These are phyloP conservation scores for Capsicum chinense DNA, from an alignment of 257 asterid species.

Conservation along the genomic window DNA sequence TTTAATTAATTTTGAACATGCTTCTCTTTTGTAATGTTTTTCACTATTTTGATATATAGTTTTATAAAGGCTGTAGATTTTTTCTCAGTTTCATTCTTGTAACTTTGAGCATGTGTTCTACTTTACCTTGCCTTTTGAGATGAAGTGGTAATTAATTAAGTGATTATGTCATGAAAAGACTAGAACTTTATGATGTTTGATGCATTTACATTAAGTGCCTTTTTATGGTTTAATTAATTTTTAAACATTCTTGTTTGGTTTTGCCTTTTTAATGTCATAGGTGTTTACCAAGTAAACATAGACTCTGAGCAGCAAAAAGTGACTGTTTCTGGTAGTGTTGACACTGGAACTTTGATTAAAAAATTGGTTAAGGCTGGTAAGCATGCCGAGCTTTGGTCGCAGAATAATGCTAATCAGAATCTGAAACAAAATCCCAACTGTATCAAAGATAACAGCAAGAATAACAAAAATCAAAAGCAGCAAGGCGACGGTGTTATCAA, in stretches of 20 bases:
- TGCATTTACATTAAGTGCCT: background rate
- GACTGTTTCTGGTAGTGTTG: constrained; percentile 61
- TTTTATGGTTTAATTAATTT: background rate
- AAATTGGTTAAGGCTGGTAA: constrained; percentile 64
- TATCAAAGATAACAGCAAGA: constrained; percentile 43
- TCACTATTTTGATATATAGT: background rate
- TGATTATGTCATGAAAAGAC: constrained; percentile 24
- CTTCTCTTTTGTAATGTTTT: too few relatives aligned
- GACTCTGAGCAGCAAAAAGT: constrained; percentile 73
- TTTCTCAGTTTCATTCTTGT: background rate
- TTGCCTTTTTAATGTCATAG: constrained; percentile 33
- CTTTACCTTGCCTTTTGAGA: background rate
- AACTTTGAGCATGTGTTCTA: too few relatives aligned
- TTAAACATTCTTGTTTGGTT: background rate
- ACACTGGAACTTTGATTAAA: constrained; percentile 56
- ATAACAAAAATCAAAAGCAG: constrained; percentile 47
- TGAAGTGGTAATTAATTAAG: background rate
- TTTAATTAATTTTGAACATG: too few relatives aligned
- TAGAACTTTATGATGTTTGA: constrained; percentile 27
- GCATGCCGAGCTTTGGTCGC: constrained; percentile 75
- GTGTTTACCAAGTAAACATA: constrained; percentile 69
- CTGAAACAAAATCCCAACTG: constrained; percentile 54
- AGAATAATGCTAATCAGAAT: constrained; percentile 40
- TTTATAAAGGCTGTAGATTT: background rate
- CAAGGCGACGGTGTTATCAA: constrained; percentile 35